A percentile compares a stretch with the other conserved stretches of the same genome.
Conservation (phyloP, 441 rosid species). For the Manihot esculenta region DNA sequence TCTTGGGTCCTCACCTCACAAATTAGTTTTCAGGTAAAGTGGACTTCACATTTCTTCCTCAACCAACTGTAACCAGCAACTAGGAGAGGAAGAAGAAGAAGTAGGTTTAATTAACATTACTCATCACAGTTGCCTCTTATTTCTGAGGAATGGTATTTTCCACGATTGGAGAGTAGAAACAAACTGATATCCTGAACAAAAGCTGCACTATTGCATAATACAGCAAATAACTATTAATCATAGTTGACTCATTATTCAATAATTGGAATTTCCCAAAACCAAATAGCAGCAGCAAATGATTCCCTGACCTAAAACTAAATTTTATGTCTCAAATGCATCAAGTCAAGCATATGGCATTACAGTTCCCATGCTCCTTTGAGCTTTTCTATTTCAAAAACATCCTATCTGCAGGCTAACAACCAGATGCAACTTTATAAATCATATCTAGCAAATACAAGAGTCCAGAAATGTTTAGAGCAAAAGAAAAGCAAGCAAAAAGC, state of each 20-base stretch:
- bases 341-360: conserved; percentile 4
- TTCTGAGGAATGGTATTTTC: background rate
- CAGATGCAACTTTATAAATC: background rate
- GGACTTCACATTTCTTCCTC: background rate
- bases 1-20: background rate
- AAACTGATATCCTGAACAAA: background rate
- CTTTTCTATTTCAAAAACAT: background rate
- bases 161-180: background rate
- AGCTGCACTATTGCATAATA: background rate
- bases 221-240: background rate
- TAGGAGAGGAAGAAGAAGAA: background rate
- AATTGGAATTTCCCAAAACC: background rate
- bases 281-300: background rate
- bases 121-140: conserved; percentile 1
- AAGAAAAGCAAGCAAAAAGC: conserved; percentile 25
- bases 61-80: too few relatives aligned
- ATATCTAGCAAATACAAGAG: conserved; percentile 8
- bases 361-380: background rate
- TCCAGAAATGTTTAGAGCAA: background rate
- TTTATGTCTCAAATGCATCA: background rate
- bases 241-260: background rate
- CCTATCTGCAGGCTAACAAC: background rate
- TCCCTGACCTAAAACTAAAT: background rate
- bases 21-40: background rate
- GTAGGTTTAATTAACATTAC: background rate